Conservation (phyloP, 345 rosid genomes). For the Euclidium syriacum region DNA sequence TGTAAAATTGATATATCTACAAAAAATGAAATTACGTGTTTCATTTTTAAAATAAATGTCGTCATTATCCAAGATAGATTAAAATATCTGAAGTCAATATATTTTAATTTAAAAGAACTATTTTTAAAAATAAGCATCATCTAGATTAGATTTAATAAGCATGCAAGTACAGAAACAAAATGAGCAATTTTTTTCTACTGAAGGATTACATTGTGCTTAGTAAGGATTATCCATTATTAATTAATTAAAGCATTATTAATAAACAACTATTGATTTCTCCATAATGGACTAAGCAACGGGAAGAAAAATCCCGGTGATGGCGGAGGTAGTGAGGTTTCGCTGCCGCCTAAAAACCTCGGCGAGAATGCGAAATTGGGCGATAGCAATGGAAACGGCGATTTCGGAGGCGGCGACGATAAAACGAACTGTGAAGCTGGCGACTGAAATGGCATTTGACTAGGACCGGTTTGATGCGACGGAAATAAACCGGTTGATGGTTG, state of each 20-base stretch:
- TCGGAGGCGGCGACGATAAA: constrained; percentile 47
- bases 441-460: constrained; percentile 48
- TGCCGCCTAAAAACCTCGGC: constrained; percentile 72
- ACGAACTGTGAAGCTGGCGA: constrained; percentile 78
- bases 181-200: background rate
- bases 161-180: background rate
- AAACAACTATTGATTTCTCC: constrained; percentile 50
- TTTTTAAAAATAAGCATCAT: too few relatives aligned
- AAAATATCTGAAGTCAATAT: too few relatives aligned
- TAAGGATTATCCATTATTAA: too few relatives aligned
- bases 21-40: too few relatives aligned
- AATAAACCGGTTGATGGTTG: constrained; percentile 38
- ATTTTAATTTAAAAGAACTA: too few relatives aligned
- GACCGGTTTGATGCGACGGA: constrained; percentile 41
- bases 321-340: constrained; percentile 56
- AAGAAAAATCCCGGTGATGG: constrained; percentile 71
- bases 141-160: too few relatives aligned
- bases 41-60: too few relatives aligned
- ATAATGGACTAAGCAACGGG: constrained; percentile 69
- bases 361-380: constrained; percentile 77
- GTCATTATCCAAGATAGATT: too few relatives aligned
- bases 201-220: background rate
- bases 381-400: constrained; percentile 55
- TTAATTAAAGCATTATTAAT: background rate
- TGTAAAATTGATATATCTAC: too few relatives aligned